A percentile compares a stretch with the other conserved stretches of the same genome.
Conservation (phyloP, 805 yeast genomes). For the Candida piceae region DNA sequence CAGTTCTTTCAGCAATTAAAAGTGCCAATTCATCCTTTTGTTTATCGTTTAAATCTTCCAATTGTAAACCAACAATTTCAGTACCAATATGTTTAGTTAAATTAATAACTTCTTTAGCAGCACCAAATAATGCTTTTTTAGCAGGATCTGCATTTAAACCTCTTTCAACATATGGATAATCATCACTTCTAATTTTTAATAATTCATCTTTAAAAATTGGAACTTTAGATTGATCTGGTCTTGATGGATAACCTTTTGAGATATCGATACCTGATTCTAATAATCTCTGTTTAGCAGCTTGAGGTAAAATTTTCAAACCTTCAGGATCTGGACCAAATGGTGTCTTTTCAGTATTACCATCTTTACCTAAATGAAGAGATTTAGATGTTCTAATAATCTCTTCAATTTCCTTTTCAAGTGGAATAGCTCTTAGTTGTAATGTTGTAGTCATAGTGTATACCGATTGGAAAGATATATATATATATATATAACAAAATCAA, state of each 20-base stretch:
- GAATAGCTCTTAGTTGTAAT: neutral
- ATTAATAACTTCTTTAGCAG: constrained; percentile 37
- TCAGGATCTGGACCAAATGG: constrained; percentile 17
- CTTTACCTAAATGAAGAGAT: neutral
- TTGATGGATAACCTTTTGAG: constrained; percentile 36
- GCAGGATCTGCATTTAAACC: constrained; percentile 36
- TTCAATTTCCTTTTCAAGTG: neutral
- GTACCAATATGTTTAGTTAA: constrained; percentile 46
- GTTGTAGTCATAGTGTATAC: no score
- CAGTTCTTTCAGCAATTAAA: constrained; percentile 44
- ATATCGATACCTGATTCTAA: constrained; percentile 33
- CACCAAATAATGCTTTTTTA: constrained; percentile 37
- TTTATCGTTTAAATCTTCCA: constrained; percentile 35
- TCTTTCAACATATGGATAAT: constrained; percentile 31
- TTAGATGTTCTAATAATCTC: neutral
- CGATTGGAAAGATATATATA: no score
- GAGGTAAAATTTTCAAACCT: constrained; percentile 28
- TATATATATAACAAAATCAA: no score
- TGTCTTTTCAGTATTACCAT: neutral
- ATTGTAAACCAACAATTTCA: constrained; percentile 43
- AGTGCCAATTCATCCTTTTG: constrained; percentile 46
- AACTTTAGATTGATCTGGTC: constrained; percentile 30
- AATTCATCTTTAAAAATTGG: constrained; percentile 40
- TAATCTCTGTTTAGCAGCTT: constrained; percentile 26
- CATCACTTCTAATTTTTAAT: constrained; percentile 31